Conservation (phyloP, 2,329 filamentous ascomycete genomes). For the Xylaria hypoxylon region DNA sequence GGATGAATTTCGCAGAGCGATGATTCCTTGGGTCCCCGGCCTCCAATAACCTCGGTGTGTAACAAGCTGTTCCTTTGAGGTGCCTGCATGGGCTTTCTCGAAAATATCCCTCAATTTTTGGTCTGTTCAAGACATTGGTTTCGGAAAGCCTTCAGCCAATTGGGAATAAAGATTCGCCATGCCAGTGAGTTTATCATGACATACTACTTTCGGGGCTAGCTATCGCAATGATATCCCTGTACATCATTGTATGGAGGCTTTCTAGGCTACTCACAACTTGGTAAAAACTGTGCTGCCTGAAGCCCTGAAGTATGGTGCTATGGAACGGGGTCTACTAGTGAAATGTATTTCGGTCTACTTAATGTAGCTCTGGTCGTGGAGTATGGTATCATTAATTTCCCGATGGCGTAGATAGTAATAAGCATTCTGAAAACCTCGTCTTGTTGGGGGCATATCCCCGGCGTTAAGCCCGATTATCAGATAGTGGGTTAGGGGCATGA, state of each 20-base stretch:
- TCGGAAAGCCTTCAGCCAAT: not conserved
- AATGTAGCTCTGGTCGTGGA: not conserved
- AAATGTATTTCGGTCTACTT: not conserved
- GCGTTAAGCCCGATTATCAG: not conserved
- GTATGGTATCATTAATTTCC: not conserved
- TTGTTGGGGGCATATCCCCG: not conserved
- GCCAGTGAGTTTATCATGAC: not conserved
- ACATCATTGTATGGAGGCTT: not conserved
- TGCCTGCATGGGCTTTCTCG: not conserved
- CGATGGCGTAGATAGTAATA: no score
- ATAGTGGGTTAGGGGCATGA: not conserved
- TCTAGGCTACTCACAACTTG: not conserved
- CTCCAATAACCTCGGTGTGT: constrained; percentile 4
- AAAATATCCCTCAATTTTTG: constrained; percentile 1
- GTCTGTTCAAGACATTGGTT: not conserved
- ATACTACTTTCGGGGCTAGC: not conserved
- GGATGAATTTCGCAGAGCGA: constrained; percentile 20
- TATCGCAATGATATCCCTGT: constrained; percentile 22
- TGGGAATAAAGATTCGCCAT: not conserved
- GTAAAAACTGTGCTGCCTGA: not conserved
- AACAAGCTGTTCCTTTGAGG: constrained; percentile 3
- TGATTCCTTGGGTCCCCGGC: constrained; percentile 10
- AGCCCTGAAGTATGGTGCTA: not conserved
- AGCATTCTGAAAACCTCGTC: not conserved
- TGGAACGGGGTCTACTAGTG: not conserved